phyloP scores from a whole-genome alignment of 768 basidiomycete genomes.

The Mycena filopes region DNA sequence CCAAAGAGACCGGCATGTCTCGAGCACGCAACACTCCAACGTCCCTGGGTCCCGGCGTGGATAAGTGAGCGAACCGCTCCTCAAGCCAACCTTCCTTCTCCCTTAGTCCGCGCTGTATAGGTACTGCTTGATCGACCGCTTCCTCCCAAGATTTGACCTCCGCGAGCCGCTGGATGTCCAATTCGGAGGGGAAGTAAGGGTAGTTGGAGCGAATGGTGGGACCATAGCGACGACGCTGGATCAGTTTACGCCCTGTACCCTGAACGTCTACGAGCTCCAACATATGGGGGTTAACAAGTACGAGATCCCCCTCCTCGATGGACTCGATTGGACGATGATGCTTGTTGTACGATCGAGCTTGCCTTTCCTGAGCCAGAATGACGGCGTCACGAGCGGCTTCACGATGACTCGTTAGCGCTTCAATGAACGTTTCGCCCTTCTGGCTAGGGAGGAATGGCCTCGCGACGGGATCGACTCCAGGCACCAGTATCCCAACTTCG shows the following conservation, averaged over 20 bases:
- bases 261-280: too few species aligned
- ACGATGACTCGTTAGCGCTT: neutral
- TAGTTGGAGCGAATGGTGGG: too few species aligned
- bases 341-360: too few species aligned
- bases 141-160: neutral
- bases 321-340: too few species aligned
- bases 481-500: neutral
- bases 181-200: too few species aligned
- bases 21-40: neutral
- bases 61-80: neutral
- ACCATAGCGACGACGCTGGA: too few species aligned
- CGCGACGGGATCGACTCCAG: neutral
- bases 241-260: too few species aligned
- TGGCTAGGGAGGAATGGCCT: neutral
- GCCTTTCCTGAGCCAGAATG: too few species aligned
- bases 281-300: neutral
- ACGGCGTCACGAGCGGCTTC: too few species aligned
- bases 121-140: neutral
- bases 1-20: neutral
- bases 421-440: neutral
- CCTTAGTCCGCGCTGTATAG: neutral
- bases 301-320: too few species aligned
- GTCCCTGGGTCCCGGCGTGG: too few species aligned
- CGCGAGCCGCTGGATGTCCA: neutral
- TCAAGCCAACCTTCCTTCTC: conserved; percentile 8